phyloP scores from a whole-genome alignment of 1,284 basidiomycete genomes.

The Tylopilus sp. region DNA sequence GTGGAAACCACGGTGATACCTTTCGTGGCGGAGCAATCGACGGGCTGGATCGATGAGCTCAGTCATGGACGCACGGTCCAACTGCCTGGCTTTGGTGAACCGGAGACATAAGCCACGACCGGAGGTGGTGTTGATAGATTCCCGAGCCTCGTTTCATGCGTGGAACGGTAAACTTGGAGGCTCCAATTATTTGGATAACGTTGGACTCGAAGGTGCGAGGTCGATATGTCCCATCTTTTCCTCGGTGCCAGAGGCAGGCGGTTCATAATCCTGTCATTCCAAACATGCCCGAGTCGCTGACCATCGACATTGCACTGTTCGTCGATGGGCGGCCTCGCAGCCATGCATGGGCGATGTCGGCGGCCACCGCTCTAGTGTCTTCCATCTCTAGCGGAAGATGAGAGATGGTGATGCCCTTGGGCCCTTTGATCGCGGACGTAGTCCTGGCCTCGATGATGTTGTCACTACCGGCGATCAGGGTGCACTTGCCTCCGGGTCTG shows the following conservation, averaged over 20 bases:
- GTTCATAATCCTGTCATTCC: no score
- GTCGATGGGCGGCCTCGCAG: background rate
- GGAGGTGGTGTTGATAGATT: slow-evolving; percentile 65
- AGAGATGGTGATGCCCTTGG: no score
- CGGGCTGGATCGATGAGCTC: slow-evolving; percentile 27
- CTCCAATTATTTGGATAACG: slow-evolving; percentile 56
- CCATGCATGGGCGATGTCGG: background rate
- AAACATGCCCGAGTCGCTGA: background rate
- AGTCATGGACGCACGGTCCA: background rate
- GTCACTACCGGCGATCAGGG: background rate
- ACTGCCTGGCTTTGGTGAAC: slow-evolving; percentile 33
- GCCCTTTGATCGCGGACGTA: background rate
- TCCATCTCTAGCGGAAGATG: background rate
- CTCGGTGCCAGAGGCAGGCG: slow-evolving; percentile 1
- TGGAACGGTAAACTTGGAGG: slow-evolving; percentile 50
- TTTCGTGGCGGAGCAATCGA: slow-evolving; percentile 60
- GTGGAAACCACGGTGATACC: slow-evolving; percentile 56
- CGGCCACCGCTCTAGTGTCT: background rate
- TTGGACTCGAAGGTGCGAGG: slow-evolving; percentile 47
- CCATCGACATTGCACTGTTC: background rate
- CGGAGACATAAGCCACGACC: slow-evolving; percentile 54
- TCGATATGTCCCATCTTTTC: slow-evolving; percentile 38
- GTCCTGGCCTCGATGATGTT: background rate
- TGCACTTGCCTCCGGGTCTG: slow-evolving; percentile 28
- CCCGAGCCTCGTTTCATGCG: slow-evolving; percentile 57